phyloP scores from a whole-genome alignment of 345 rosid species.

The Eucalyptus shirleyi region DNA sequence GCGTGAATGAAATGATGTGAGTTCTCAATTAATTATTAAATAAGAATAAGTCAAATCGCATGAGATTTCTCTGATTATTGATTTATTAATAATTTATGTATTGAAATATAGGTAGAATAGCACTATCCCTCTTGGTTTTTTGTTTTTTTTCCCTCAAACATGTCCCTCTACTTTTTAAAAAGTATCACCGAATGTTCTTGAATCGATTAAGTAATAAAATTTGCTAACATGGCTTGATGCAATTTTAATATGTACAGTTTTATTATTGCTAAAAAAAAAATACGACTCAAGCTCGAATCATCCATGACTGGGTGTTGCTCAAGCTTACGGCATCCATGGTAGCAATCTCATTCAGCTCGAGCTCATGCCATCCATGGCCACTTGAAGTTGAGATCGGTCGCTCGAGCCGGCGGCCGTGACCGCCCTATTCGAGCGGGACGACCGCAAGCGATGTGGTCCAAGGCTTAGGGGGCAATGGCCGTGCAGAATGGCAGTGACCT shows the following conservation, averaged over 20 bases:
- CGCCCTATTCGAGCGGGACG: not conserved
- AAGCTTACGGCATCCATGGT: not conserved
- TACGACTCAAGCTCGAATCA: not conserved
- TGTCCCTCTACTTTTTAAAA: too few relatives aligned
- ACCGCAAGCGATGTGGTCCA: not conserved
- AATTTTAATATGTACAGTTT: too few relatives aligned
- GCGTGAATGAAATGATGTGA: not conserved
- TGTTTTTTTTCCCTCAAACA: too few relatives aligned
- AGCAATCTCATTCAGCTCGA: not conserved
- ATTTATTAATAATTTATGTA: not conserved
- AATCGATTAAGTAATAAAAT: too few relatives aligned
- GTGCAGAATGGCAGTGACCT: not conserved
- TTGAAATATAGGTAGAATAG: not conserved
- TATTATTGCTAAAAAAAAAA: not conserved
- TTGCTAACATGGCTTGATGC: not conserved
- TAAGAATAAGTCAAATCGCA: not conserved
- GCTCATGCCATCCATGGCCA: not conserved
- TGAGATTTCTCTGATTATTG: rapidly evolving
- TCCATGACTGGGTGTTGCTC: not conserved
- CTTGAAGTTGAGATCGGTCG: not conserved
- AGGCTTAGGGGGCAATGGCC: not conserved
- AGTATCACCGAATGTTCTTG: rapidly evolving
- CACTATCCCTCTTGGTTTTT: too few relatives aligned
- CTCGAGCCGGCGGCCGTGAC: not conserved
- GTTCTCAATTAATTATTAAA: not conserved